Evolutionary conservation across 371 early-diverging fungal species (phyloP).

Genomic region (Choanephora cucurbitarum): DNA sequence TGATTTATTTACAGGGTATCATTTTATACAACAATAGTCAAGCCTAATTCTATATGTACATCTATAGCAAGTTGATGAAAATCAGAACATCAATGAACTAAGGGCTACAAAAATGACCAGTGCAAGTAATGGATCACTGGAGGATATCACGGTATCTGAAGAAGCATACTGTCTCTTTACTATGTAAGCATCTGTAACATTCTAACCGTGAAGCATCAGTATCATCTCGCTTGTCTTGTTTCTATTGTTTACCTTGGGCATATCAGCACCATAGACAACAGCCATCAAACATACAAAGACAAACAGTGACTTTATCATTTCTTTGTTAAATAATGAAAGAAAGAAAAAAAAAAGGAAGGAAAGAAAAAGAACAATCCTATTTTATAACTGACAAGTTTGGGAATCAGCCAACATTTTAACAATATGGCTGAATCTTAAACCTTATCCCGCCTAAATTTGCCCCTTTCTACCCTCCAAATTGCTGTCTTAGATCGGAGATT

Average conservation of each 20-base stretch:
- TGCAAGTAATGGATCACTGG: constrained; percentile 20
- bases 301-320: neutral
- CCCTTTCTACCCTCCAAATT: too few species aligned
- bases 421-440: too few species aligned
- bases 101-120: constrained; percentile 23
- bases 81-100: constrained; percentile 19
- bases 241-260: neutral
- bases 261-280: neutral
- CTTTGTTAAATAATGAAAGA: too few species aligned
- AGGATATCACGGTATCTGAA: constrained; percentile 5
- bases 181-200: neutral
- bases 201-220: neutral
- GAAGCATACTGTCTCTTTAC: constrained; percentile 2
- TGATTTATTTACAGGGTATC: too few species aligned
- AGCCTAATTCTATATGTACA: too few species aligned
- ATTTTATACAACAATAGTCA: too few species aligned
- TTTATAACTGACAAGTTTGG: too few species aligned
- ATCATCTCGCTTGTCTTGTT: neutral
- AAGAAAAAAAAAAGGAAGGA: too few species aligned
- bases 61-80: neutral
- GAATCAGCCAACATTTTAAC: too few species aligned
- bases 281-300: neutral
- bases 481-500: too few species aligned
- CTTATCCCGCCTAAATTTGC: too few species aligned
- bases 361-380: too few species aligned